phyloP scores from a whole-genome alignment of 2,329 filamentous ascomycete genomes.

The Leptographium galeiforme region DNA sequence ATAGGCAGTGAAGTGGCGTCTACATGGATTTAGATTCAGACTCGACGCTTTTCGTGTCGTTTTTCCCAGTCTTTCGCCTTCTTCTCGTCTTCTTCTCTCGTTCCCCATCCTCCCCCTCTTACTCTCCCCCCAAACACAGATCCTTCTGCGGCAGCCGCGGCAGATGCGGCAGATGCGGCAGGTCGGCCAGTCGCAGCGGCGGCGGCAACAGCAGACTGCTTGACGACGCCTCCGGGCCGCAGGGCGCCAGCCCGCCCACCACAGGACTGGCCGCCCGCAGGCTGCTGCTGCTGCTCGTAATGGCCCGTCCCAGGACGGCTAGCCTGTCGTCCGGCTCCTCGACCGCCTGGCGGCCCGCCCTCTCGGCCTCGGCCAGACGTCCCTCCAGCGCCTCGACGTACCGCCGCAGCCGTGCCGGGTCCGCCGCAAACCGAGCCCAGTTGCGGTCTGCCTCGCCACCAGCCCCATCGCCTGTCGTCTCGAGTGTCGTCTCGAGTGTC shows the following conservation, averaged over 20 bases:
- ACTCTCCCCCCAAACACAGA: no score
- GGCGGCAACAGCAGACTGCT: slow-evolving; percentile 3
- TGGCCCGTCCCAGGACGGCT: neutral
- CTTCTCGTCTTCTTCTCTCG: no score
- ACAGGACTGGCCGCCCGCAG: neutral
- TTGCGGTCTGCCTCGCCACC: slow-evolving; percentile 9
- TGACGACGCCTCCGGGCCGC: neutral
- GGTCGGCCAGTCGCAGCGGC: neutral
- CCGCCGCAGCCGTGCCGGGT: slow-evolving; percentile 12
- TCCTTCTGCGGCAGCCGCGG: no score
- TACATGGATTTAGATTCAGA: neutral
- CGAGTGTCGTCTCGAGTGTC: no score
- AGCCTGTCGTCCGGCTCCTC: slow-evolving; percentile 14
- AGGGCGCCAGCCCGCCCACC: neutral
- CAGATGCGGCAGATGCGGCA: neutral
- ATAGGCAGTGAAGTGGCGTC: neutral
- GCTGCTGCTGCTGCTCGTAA: neutral
- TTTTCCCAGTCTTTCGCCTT: no score
- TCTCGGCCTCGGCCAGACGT: slow-evolving; percentile 5
- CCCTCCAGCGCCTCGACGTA: slow-evolving; percentile 15
- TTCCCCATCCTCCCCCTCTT: no score
- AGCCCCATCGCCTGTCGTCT: neutral
- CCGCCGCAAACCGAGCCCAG: slow-evolving; percentile 13
- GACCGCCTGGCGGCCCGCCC: slow-evolving; percentile 1
- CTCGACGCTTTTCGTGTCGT: no score